Evolutionary conservation across 768 basidiomycete genomes (phyloP), one percentile per base, ranked within the genome.

Genomic region (Phylloporus rhodoxanthus): DNA sequence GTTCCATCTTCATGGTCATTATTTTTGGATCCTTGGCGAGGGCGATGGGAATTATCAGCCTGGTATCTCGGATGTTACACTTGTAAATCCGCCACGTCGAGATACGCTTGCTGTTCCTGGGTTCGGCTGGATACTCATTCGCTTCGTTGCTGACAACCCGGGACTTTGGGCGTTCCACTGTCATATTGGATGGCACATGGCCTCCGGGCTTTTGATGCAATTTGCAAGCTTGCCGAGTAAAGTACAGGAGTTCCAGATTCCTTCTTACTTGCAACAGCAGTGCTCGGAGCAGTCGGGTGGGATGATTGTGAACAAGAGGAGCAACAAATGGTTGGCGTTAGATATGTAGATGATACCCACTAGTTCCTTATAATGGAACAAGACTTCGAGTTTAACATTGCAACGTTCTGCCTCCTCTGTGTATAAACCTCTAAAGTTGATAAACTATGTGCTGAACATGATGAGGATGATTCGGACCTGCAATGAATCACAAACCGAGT

Each of bases 101-200:
- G 75, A 76, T 55, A 74, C 74, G 1, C 48, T 73, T 14, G 61
- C 72, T 32, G 51, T 76, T 36, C 73, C 72, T 1, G 67, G 67
- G 17, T 74, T 57, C 49, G 65, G 66, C 25, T 75, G 62, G 57
- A 54, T 64, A 25, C 59, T 63, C 15, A 62, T 76, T 19, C 69
- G 75, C 26, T 74, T 74, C 50, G 60, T 72, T 14, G 66, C 68
- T 5, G 72, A 75, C 55, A 75, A 75, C 47, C 70, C 75, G 0
- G 74, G 75, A 26, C 49, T 72, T 33, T 76, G 74, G 74, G 70
- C 72, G 1, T 71, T 76, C 60, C 74, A 75, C 55, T 75, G 74
- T 32, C 75, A 72, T 52, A 60, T 61, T 55, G 59, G 50, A 42
- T 70, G 70, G 70, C 68, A 70, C 51, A 72, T 71, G 68, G 67